Base-by-base conservation (phyloP, 306 rosid genomes). In the Quercus glauca region DNA sequence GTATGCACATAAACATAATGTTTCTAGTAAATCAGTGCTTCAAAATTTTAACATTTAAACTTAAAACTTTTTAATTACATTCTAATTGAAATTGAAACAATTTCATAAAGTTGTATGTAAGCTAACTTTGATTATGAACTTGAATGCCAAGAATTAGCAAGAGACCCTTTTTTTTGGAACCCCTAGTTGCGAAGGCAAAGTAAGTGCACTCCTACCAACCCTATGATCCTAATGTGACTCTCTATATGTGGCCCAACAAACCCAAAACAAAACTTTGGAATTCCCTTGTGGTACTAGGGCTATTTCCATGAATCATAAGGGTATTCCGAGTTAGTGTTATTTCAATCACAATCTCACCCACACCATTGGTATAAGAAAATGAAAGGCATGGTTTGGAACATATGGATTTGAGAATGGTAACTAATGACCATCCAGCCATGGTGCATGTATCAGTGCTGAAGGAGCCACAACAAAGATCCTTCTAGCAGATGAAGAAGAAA, bases 301-400 rank as follows among this genome's bases (percentile, higher is more conserved):
- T 80, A 13, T 20, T 76, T 61, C 74, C 86, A 76, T 88, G 89
- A 77, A 81, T 73, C 33, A 56, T 76, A 23, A 88, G 65, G 11
- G 73, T 61, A 65, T 88, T 89, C 80, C 83, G 81, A 13, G 86
- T 59, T 33, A 88, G 76, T 7, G 73, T 19, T n/a, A n/a, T n/a
- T 9, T 89, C 91, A 28, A 35, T 67, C 55, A 78, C 88, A 63
- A 83, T 83, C 75, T 87, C 91, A 69, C 81, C 83, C 10, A 61
- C 87, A 15, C 87, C 88, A 71, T 88, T 85, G 45, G 89, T 85
- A 70, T 88, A 88, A 61, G 89, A 72, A 79, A 88, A 88, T 13
- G 89, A 88, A 81, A 87, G 89, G 79, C 87, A 85, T 33, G 89
- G 89, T 72, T 87, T 83, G 35, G 83, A 60, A 64, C 89, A 88